phyloP scores from a whole-genome alignment of 768 basidiomycete genomes.

The Podaxis sp. region DNA sequence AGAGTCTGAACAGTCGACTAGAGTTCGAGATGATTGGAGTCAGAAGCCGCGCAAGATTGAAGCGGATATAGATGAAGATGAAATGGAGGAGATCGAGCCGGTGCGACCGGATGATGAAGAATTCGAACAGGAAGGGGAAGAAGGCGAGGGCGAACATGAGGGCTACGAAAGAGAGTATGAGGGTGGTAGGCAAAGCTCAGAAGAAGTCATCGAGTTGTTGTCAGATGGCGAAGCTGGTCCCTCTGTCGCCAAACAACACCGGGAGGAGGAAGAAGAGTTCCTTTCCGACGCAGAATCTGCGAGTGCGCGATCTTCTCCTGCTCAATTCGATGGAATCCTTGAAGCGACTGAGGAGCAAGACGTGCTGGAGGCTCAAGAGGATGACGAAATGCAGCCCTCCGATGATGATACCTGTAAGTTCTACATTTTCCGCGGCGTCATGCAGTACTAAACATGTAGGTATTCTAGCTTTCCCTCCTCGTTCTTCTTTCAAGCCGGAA shows the following conservation, averaged over 20 bases:
- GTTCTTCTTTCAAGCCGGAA: constrained; percentile 1
- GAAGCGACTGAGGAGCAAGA: neutral
- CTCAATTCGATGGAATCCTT: constrained; percentile 7
- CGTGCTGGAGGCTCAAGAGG: constrained; percentile 12
- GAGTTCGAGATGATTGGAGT: constrained; percentile 10
- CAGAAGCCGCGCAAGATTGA: neutral
- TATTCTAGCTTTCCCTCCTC: constrained; percentile 21
- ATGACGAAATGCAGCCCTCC: constrained; percentile 26
- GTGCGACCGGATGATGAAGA: constrained; percentile 10
- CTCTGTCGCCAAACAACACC: neutral
- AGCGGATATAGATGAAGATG: neutral
- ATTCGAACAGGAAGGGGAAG: constrained; percentile 18
- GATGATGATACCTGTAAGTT: constrained; percentile 28
- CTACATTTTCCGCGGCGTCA: neutral
- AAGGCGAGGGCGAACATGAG: constrained; percentile 16
- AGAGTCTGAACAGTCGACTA: constrained; percentile 16
- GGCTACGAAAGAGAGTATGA: constrained; percentile 16
- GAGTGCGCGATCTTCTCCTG: constrained; percentile 8
- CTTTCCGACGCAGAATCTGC: constrained; percentile 18
- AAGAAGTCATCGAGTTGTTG: neutral
- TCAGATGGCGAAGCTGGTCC: constrained; percentile 3
- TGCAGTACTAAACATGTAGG: constrained; percentile 11
- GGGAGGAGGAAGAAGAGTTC: constrained; percentile 18
- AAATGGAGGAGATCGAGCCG: neutral
- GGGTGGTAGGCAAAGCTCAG: constrained; percentile 12